A percentile compares a stretch with the other conserved stretches of the same genome.
Evolutionary conservation across 2,329 filamentous ascomycete species (phyloP).

Genomic region (Mariannaea elegans): DNA sequence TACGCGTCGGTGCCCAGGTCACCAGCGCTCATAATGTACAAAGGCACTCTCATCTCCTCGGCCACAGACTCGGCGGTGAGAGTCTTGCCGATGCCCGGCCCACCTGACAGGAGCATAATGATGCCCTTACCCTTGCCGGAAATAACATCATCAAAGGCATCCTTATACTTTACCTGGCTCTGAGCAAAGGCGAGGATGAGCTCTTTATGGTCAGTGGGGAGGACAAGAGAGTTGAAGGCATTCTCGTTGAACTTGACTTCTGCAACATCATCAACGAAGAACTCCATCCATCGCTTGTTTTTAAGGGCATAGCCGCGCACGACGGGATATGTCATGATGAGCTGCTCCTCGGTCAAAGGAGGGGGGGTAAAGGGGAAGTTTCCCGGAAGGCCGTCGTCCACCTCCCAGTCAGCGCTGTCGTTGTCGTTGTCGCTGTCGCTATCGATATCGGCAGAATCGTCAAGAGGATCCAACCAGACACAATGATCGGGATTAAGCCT

Average conservation of each 20-base stretch:
- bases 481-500: constrained; percentile 41
- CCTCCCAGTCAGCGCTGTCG: constrained; percentile 26
- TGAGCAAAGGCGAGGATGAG: constrained; percentile 60
- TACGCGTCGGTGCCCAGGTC: constrained; percentile 75
- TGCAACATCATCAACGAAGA: constrained; percentile 55
- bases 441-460: background rate
- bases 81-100: constrained; percentile 60
- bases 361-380: constrained; percentile 26
- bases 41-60: constrained; percentile 57
- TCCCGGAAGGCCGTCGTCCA: background rate
- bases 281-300: constrained; percentile 59
- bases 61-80: constrained; percentile 59
- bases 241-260: constrained; percentile 58
- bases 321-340: constrained; percentile 50
- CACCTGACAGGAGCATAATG: constrained; percentile 59
- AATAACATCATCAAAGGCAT: constrained; percentile 61
- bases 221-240: constrained; percentile 59
- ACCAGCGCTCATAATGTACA: constrained; percentile 67
- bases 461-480: constrained; percentile 26
- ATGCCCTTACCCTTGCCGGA: constrained; percentile 61
- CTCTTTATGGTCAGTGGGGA: constrained; percentile 59
- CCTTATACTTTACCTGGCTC: constrained; percentile 53
- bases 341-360: constrained; percentile 49
- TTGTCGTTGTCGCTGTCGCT: constrained; percentile 9
- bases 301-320: constrained; percentile 60